Evolutionary conservation across 73 alveolate genomes (phyloP), one percentile per base, ranked within the genome.

Genomic region (Symbiodinium pilosum): DNA sequence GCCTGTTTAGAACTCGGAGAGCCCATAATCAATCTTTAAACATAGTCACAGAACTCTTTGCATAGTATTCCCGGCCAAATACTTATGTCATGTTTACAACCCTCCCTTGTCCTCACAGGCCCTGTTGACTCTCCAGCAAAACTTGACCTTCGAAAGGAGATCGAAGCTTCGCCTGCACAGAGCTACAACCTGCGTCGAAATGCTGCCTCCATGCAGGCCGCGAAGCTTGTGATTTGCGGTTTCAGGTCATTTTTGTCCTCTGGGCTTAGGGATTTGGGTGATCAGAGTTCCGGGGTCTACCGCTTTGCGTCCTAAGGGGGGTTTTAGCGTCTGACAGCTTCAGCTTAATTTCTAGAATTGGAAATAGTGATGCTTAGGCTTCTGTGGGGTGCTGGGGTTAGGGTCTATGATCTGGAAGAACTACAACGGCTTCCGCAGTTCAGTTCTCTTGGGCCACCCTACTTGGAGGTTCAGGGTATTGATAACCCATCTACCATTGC

Each of bases 101-200:
- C n/a, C n/a, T n/a, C n/a, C n/a, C n/a, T n/a, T n/a, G n/a, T n/a
- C n/a, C n/a, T n/a, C n/a, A n/a, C n/a, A n/a, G n/a, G n/a, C n/a
- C n/a, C n/a, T n/a, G n/a, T n/a, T n/a, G n/a, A n/a, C n/a, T n/a
- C n/a, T n/a, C n/a, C n/a, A n/a, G n/a, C n/a, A n/a, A n/a, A n/a
- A n/a, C n/a, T n/a, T n/a, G n/a, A n/a, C n/a, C n/a, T 26, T 59
- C 6, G 77, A 6, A 8, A 91, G 97, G 97, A 91, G 89, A 91
- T 91, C 8, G 97, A 91, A 52, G 14, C 97, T 4, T 42, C 77
- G 51, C 97, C 97, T 21, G 51, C 40, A 54, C 81, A 91, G 43
- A 43, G 83, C 54, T 91, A 91, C 88, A 91, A 91, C 39, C 97
- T 91, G 40, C 87, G 97, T 40, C 77, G 52, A 28, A 91, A 91